Evolutionary conservation across 768 basidiomycete genomes (phyloP).

Genomic region (Exidia glandulosa): DNA sequence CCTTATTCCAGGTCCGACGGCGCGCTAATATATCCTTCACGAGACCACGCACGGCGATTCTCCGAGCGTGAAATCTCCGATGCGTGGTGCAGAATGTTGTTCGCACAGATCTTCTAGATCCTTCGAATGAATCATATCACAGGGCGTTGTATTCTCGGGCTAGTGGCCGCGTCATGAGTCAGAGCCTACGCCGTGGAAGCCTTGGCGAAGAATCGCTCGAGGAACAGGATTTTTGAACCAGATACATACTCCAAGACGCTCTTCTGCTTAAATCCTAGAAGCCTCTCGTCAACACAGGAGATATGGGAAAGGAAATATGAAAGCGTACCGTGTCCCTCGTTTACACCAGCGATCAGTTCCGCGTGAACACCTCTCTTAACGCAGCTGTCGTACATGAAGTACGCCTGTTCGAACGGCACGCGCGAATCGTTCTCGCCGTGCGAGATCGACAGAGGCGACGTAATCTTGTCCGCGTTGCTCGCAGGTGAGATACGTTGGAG

Average conservation of each 20-base stretch:
- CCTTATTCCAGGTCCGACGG: too few species aligned
- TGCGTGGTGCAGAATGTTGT: too few species aligned
- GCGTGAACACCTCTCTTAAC: constrained; percentile 17
- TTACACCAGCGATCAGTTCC: constrained; percentile 29
- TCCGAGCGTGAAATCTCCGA: too few species aligned
- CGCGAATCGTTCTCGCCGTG: constrained; percentile 32
- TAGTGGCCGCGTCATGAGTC: too few species aligned
- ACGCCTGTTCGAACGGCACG: constrained; percentile 28
- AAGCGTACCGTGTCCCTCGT: constrained; percentile 31
- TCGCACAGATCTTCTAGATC: too few species aligned
- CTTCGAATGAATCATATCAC: too few species aligned
- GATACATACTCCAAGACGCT: constrained; percentile 32
- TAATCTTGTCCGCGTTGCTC: constrained; percentile 26
- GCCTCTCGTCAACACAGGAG: background rate
- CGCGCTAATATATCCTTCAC: too few species aligned
- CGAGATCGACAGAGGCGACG: constrained; percentile 27
- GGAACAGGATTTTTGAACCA: constrained; percentile 27
- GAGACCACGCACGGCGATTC: too few species aligned
- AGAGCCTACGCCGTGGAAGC: too few species aligned
- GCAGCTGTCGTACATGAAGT: constrained; percentile 26
- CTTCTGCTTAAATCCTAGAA: constrained; percentile 33
- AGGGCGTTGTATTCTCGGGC: too few species aligned
- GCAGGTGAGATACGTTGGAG: constrained; percentile 29
- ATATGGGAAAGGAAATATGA: background rate
- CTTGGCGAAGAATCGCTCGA: constrained; percentile 19